Evolutionary conservation across 441 rosid genomes (phyloP), one percentile per base, ranked within the genome.

Genomic region (Eutrema salsugineum): DNA sequence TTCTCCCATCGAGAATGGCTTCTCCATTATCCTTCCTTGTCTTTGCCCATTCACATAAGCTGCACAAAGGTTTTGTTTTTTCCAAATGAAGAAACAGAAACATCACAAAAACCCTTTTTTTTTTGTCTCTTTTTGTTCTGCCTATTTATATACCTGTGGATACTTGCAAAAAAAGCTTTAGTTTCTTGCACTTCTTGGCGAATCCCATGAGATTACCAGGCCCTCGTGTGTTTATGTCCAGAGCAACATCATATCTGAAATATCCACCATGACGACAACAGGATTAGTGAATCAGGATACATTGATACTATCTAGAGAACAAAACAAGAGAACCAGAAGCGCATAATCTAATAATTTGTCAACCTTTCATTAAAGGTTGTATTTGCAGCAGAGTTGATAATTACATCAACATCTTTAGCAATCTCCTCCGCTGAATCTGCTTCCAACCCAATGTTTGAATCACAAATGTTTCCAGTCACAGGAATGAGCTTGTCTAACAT

Each of bases 31-130:
- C 68, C 80, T 85, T 68, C 99, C 99, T 79, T 85, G 89, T 74
- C 97, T 94, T 64, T 86, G 91, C 77, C 99, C 99, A 75, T 91
- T 94, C 55, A 87, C 97, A 69, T 93, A 94, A 42, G 97, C 99
- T 91, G 76, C 60, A 78, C 10, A 71, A 50, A 1, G 30, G 20
- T 47, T 16, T 69, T 0, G 3, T 38, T 17, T 19, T 17, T 19
- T n/a, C n/a, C 10, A 11, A 20, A 46, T 14, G 15, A 48, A 56
- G 42, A 30, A 59, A 5, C 42, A 0, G 16, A 51, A 53, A 17
- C 38, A 68, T 47, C 38, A 61, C 49, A 20, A 19, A 19, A 50
- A 43, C 30, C 12, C 24, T 28, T 0, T 14, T 36, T 15, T 33
- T 28, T 36, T 15, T 28, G 11, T 20, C 28, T 51, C n/a, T 59